phyloP scores from a whole-genome alignment of 176 grass and related monocot species.

The Melocanna baccifera region DNA sequence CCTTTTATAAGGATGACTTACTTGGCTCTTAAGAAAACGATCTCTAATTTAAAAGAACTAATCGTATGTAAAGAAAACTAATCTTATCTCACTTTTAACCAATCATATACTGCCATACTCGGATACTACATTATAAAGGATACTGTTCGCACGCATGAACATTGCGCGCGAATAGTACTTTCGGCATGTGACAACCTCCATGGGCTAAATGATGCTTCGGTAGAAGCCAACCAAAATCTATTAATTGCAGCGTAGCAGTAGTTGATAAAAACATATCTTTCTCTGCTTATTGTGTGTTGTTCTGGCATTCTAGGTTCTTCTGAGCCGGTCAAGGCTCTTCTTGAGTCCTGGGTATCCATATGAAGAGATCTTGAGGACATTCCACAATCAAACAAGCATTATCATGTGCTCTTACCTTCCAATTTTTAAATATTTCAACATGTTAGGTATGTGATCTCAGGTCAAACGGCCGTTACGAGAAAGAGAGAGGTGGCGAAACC shows the following conservation, averaged over 20 bases:
- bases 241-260: neutral
- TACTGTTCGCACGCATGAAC: too few species aligned
- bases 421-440: slow-evolving; percentile 76
- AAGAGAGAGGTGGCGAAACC: too few species aligned
- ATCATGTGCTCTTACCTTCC: slow-evolving; percentile 97
- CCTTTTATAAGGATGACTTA: too few species aligned
- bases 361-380: slow-evolving; percentile 88
- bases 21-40: too few species aligned
- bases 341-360: slow-evolving; percentile 94
- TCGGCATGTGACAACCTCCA: neutral
- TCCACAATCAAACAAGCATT: slow-evolving; percentile 88
- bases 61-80: too few species aligned
- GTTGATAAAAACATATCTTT: neutral
- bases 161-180: too few species aligned
- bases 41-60: too few species aligned
- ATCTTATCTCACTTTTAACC: too few species aligned
- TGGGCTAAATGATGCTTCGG: neutral
- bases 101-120: too few species aligned
- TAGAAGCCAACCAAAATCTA: neutral
- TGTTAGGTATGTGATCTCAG: too few species aligned
- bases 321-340: slow-evolving; percentile 96
- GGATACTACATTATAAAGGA: too few species aligned
- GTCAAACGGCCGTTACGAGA: too few species aligned
- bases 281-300: slow-evolving; percentile 4
- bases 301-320: slow-evolving; percentile 66